Percentiles rank a stretch among this genome's conserved stretches.
Evolutionary conservation across 768 basidiomycete genomes (phyloP).

Genomic region (Chlorophyllum brunneum): DNA sequence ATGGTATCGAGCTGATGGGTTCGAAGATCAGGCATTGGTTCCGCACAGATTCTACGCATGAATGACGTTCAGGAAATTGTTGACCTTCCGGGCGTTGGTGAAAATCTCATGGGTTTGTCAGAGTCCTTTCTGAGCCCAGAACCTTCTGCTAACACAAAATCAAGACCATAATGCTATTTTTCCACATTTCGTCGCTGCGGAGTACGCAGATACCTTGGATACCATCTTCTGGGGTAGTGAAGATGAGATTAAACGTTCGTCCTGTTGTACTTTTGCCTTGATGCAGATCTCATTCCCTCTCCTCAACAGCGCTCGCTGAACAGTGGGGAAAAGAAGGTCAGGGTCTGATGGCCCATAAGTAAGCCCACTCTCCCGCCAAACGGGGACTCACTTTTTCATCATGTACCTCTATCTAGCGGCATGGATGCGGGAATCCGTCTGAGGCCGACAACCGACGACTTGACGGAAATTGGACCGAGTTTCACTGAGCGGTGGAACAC

Average conservation of each 20-base stretch:
- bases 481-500: conserved; percentile 47
- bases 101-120: conserved; percentile 51
- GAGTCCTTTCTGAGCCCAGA: not conserved
- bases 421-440: conserved; percentile 55
- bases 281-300: not conserved
- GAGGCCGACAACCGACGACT: conserved; percentile 46
- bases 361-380: conserved; percentile 7
- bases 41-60: conserved; percentile 38
- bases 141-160: not conserved
- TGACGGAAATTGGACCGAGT: conserved; percentile 42
- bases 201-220: conserved; percentile 48
- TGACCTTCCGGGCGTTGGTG: conserved; percentile 75
- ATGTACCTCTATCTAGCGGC: conserved; percentile 29
- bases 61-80: conserved; percentile 47
- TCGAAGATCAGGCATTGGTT: conserved; percentile 51
- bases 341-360: conserved; percentile 57
- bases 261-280: not conserved
- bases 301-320: conserved; percentile 16
- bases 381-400: not conserved
- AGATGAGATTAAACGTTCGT: conserved; percentile 37
- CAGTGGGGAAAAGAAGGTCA: conserved; percentile 32
- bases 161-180: conserved; percentile 39
- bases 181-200: conserved; percentile 37
- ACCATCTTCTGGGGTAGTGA: conserved; percentile 35
- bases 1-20: not conserved